These are phyloP conservation scores for Umbelopsis sp. DNA, from an alignment of 371 early-diverging fungal genomes.

Conservation along the genomic window DNA sequence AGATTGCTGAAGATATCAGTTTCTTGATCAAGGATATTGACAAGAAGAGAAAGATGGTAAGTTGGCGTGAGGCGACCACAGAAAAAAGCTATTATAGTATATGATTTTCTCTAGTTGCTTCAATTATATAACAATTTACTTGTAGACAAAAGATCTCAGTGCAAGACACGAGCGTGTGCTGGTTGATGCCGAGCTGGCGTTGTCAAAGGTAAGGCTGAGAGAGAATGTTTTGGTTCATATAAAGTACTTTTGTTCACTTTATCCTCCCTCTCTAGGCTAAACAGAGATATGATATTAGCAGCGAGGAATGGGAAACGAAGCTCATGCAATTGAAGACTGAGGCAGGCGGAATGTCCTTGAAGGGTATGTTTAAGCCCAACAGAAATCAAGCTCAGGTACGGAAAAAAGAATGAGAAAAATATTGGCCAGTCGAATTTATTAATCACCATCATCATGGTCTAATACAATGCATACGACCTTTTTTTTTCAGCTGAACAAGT, in stretches of 20 bases:
- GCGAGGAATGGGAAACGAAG: conserved; percentile 82
- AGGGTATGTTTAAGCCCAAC: conserved; percentile 58
- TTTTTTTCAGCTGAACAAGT: conserved; percentile 56
- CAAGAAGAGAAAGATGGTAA: conserved; percentile 78
- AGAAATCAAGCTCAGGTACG: conserved; percentile 57
- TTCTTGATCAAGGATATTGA: conserved; percentile 77
- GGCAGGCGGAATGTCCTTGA: conserved; percentile 49
- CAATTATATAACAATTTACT: neutral
- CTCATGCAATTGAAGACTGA: conserved; percentile 69
- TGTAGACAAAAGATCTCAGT: conserved; percentile 77
- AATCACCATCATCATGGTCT: too few species aligned
- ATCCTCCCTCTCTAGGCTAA: conserved; percentile 49
- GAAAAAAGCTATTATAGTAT: neutral
- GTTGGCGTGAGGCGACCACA: neutral
- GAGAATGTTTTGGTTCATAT: too few species aligned
- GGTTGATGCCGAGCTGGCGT: conserved; percentile 65
- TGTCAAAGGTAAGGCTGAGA: conserved; percentile 69
- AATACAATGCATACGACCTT: too few species aligned
- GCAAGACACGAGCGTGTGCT: conserved; percentile 70
- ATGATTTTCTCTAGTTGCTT: neutral
- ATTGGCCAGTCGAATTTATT: too few species aligned
- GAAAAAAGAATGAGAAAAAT: too few species aligned
- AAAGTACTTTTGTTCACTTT: neutral
- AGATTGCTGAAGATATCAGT: conserved; percentile 73
- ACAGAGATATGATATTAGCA: conserved; percentile 70